These are phyloP conservation scores for Neopestalotiopsis clavispora DNA, from an alignment of 2,329 filamentous ascomycete genomes.

Conservation along the genomic window DNA sequence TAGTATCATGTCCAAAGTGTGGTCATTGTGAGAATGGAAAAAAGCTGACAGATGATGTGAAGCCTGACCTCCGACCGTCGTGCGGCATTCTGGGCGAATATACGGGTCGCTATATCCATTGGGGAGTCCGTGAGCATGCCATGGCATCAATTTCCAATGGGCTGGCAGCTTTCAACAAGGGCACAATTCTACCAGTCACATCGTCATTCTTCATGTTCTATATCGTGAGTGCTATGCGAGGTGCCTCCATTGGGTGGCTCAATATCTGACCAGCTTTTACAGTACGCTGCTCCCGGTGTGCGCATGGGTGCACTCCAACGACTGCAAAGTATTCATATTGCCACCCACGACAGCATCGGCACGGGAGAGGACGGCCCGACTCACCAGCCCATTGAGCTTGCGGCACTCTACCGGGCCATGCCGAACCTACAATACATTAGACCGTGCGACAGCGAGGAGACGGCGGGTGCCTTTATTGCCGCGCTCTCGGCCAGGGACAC, in stretches of 20 bases:
- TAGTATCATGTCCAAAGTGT: neutral
- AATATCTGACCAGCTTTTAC: neutral
- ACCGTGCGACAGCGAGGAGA: constrained; percentile 58
- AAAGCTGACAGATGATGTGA: neutral
- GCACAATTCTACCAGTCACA: constrained; percentile 58
- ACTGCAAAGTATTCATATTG: constrained; percentile 55
- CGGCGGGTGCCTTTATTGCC: constrained; percentile 47
- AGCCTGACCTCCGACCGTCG: constrained; percentile 26
- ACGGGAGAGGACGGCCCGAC: constrained; percentile 61
- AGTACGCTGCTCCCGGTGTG: constrained; percentile 51
- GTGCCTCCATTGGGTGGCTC: accelerated
- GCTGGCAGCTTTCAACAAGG: constrained; percentile 57
- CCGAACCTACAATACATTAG: constrained; percentile 59
- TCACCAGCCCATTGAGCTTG: constrained; percentile 59
- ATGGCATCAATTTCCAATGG: constrained; percentile 65
- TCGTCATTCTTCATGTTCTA: constrained; percentile 65
- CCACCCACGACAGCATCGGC: constrained; percentile 60
- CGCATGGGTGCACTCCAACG: constrained; percentile 57
- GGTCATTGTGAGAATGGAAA: no score
- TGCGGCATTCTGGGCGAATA: constrained; percentile 26
- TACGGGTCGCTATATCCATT: constrained; percentile 43
- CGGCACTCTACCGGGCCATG: constrained; percentile 58
- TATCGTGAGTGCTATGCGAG: constrained; percentile 28
- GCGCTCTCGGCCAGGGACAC: constrained; percentile 40
- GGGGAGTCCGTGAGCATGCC: constrained; percentile 65